Conservation (phyloP, 202 grass and related monocot genomes). For the Digitaria exilis region DNA sequence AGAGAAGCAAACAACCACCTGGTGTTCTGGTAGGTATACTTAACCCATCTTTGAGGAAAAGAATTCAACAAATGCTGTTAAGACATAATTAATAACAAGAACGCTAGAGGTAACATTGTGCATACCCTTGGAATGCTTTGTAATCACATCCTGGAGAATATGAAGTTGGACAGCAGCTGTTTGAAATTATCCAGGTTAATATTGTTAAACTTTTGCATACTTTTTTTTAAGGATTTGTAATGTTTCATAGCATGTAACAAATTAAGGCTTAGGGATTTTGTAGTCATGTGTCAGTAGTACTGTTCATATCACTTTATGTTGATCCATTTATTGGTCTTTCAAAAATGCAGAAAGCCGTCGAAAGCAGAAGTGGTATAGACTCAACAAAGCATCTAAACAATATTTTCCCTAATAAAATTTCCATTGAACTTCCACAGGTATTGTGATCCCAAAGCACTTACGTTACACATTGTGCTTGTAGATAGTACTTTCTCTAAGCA, state of each 20-base stretch:
- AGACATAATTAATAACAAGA: too few species aligned
- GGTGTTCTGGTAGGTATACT: neutral
- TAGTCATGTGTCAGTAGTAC: neutral
- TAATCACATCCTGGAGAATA: too few species aligned
- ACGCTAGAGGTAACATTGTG: too few species aligned
- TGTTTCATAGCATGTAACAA: neutral
- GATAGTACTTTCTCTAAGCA: conserved; percentile 26
- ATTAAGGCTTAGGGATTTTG: neutral
- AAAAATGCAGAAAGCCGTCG: conserved; percentile 50
- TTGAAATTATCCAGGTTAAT: too few species aligned
- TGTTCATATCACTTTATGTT: conserved; percentile 17
- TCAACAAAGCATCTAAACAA: conserved; percentile 52
- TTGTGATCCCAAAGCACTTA: neutral
- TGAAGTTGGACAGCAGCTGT: too few species aligned
- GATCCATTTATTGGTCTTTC: conserved; percentile 13
- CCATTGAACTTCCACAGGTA: conserved; percentile 76
- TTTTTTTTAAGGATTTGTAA: neutral
- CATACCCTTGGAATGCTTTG: too few species aligned
- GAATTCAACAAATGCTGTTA: too few species aligned
- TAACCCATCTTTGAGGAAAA: too few species aligned
- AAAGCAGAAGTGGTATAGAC: conserved; percentile 53
- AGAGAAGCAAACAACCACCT: conserved; percentile 23
- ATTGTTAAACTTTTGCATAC: too few species aligned
- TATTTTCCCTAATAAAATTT: conserved; percentile 80
- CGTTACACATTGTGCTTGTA: neutral